Base-by-base conservation (phyloP, 192 early-diverging fungal species). In the Podila epicladia region DNA sequence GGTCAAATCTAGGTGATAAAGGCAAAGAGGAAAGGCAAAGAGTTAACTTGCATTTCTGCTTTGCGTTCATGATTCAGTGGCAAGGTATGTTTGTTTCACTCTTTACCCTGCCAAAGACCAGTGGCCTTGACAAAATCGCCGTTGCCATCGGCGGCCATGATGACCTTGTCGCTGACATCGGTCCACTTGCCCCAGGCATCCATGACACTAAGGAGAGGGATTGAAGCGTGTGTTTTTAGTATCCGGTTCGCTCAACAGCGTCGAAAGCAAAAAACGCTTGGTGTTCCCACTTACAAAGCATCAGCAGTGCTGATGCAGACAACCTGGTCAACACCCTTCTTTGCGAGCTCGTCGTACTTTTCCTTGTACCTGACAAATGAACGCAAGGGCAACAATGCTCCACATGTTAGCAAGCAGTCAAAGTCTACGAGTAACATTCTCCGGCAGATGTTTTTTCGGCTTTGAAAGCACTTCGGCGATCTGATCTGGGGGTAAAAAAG, bases 171-270 rank as follows among this genome's bases (percentile, higher is more conserved):
- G 29, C 66, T 74, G 31, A 67, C 62, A 11, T 80, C 57, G 0
- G 77, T 73, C 71, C 77, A 73, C 77, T 80, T 80, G 65, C 87
- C 86, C 88, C 86, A 91, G 1, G 90, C 90, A 74, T 91, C 85
- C 88, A 89, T 84, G n/a, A 91, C 87, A 37, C 77, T 80, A 57
- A 19, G 32, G 0, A 13, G 11, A 26, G 0, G 0, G 19, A 15
- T 49, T 29, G 19, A 50, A 26, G 41, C 41, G 13, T 45, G 15
- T 37, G 35, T 45, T 11, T 45, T 45, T 45, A 45, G 41, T 3
- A 45, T 45, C 28, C n/a, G 37, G 9, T 8, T 45, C 12, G 41
- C 15, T 45, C 15, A 17, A 26, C n/a, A 37, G 13, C 9, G 26
- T 37, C 33, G 6, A 26, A 38, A n/a, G 38, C 8, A 26, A 31